These are phyloP conservation scores for Austroboletus sp. DNA, from an alignment of 1,284 basidiomycete species.

Conservation along the genomic window DNA sequence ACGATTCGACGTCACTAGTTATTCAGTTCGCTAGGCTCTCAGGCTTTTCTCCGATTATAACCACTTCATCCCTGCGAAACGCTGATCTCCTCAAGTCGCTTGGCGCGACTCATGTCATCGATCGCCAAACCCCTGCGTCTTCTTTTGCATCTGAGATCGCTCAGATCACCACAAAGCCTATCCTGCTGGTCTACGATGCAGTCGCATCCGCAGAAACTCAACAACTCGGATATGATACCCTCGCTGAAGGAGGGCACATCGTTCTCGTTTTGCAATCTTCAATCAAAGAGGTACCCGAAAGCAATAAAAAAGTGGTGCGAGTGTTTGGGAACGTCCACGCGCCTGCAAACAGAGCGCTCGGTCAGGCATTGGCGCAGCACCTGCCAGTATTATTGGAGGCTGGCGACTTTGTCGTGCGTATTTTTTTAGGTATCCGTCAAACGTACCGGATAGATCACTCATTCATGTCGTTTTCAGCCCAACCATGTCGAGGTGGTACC, in stretches of 20 bases:
- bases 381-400: constrained; percentile 15
- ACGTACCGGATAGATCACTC: background rate
- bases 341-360: constrained; percentile 13
- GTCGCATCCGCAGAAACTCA: constrained; percentile 18
- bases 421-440: too few species aligned
- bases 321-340: constrained; percentile 9
- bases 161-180: constrained; percentile 8
- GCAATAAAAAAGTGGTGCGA: constrained; percentile 14
- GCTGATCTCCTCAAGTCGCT: constrained; percentile 29
- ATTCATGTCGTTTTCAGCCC: constrained; percentile 9
- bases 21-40: constrained; percentile 34
- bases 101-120: constrained; percentile 33
- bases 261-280: background rate
- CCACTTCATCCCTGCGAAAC: constrained; percentile 33
- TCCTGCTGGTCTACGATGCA: constrained; percentile 18
- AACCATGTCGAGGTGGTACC: constrained; percentile 22
- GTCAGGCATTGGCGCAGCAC: constrained; percentile 12
- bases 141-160: constrained; percentile 13
- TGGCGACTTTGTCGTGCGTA: constrained; percentile 22
- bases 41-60: constrained; percentile 29
- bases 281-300: constrained; percentile 12
- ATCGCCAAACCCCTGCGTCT: constrained; percentile 17
- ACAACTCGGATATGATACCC: constrained; percentile 20
- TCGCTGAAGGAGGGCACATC: constrained; percentile 20
- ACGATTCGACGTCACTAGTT: constrained; percentile 10